Base-by-base conservation (phyloP, 1,139 yeast genomes). In the Spathaspora sp. region DNA sequence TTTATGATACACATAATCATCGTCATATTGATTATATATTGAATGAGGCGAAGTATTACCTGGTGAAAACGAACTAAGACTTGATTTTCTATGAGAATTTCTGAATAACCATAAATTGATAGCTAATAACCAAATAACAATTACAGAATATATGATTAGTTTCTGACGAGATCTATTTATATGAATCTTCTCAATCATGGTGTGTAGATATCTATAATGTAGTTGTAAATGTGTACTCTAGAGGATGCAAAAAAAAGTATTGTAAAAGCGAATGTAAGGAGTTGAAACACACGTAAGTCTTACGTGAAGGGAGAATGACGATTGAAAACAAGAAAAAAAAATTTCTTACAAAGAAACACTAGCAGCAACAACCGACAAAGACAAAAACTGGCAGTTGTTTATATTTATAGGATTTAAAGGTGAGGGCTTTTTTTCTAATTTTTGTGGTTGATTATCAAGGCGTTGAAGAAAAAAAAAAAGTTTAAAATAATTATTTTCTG, bases 101-200 rank as follows among this genome's bases (percentile, higher is more conserved):
- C 40, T 36, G 34, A 45, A 50, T 23, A 51, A 27, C 48, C 51
- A 51, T 9, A 51, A 13, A 31, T 51, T 51, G 13, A 50, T 46
- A n/a, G 33, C 39, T 15, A 51, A 13, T 24, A 51, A 43, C 53
- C 52, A 50, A 36, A 46, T 26, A 9, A 48, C 27, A 10, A 48
- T 34, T 5, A 45, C 44, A 9, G 49, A 15, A 41, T 51, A 51
- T 24, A 50, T 5, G 8, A 50, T 41, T 7, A 48, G 18, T 27
- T 43, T 48, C 31, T 51, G 53, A 13, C 43, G 43, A 5, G 53
- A 48, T 42, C 54, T 39, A n/a, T 47, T 49, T 15, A 42, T 41
- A 18, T 38, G 39, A 4, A 51, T n/a, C 31, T 49, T 51, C 24
- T 51, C 54, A 43, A 51, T 47, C 54, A 51, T 51, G 11, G 16